Base-by-base conservation (phyloP, 2,329 filamentous ascomycete genomes). In the Hymenoscyphus occultus region DNA sequence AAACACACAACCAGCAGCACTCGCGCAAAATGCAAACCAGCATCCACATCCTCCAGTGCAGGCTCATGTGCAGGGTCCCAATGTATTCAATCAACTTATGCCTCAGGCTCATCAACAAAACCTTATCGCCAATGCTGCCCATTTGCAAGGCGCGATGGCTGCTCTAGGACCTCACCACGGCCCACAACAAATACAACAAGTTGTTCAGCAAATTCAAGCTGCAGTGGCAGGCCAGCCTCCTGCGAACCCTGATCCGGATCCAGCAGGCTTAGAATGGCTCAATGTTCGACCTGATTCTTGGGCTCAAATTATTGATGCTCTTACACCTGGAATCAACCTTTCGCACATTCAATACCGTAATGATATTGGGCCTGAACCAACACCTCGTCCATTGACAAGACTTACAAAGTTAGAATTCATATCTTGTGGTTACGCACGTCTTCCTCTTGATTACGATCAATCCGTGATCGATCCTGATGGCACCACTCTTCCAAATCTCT, bases 261-360 rank as follows among this genome's bases (percentile, higher is more conserved):
- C 31, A 59, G 70, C 28, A 35, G 65, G 39, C 62, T 70, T 60
- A 66, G 57, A 72, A 64, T 73, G 74, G 78, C 63, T 78, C 74
- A 65, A 75, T 39, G 76, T 54, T 60, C 71, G 72, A 32, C 68
- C 71, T 56, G 80, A 80, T 10, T 83, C 81, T 16, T 86, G 84
- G 84, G 73, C 80, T 22, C 71, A 78, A 7, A 69, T 83, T 31
- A 78, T 86, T 62, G 78, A 85, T 68, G 72, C 69, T 12, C 78
- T 85, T 59, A 84, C 81, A 0, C 83, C 83, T 2, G 80, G 81
- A 14, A 73, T 71, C 2, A 80, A 78, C 16, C 74, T 83, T 39
- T 72, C 72, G 54, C 77, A 80, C 65, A 78, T 81, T 45, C 75
- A 78, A 14, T 74, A 77, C 31, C 67, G 71, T 7, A 72, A 74